Evolutionary conservation across 129 eudicot species (phyloP).

Genomic region (Ambrosia artemisiifolia): DNA sequence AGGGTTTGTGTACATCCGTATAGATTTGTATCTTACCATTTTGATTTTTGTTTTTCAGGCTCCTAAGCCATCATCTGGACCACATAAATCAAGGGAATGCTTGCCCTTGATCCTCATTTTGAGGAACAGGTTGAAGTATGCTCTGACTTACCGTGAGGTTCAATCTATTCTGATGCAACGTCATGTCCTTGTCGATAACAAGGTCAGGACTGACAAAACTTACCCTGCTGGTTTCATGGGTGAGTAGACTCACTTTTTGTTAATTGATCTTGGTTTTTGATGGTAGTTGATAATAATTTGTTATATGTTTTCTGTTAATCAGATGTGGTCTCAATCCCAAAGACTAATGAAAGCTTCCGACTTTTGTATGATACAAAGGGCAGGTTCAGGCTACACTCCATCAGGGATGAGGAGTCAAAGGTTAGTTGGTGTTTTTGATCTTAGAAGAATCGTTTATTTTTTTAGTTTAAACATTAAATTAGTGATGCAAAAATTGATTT

Average conservation of each 20-base stretch:
- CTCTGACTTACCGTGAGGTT: neutral
- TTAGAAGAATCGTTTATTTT: neutral
- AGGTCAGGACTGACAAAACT: neutral
- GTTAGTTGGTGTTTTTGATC: neutral
- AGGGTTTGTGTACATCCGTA: no score
- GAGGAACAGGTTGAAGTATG: neutral
- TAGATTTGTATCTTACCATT: neutral
- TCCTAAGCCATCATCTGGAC: neutral
- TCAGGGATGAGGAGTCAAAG: neutral
- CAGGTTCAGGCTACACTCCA: neutral
- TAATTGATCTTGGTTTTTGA: no score
- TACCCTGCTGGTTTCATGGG: slow-evolving; percentile 2
- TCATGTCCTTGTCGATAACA: neutral
- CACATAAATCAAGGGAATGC: neutral
- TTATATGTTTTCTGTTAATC: neutral
- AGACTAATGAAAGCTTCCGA: neutral
- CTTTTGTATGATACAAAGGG: neutral
- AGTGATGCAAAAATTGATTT: neutral
- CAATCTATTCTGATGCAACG: neutral
- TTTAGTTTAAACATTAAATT: neutral
- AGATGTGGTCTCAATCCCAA: neutral
- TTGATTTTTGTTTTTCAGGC: neutral
- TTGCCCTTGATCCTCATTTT: neutral
- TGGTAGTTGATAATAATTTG: neutral
- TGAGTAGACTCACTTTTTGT: neutral